Evolutionary conservation across 2,329 filamentous ascomycete genomes (phyloP), one percentile per base, ranked within the genome.

Genomic region (Colletotrichum sp.): DNA sequence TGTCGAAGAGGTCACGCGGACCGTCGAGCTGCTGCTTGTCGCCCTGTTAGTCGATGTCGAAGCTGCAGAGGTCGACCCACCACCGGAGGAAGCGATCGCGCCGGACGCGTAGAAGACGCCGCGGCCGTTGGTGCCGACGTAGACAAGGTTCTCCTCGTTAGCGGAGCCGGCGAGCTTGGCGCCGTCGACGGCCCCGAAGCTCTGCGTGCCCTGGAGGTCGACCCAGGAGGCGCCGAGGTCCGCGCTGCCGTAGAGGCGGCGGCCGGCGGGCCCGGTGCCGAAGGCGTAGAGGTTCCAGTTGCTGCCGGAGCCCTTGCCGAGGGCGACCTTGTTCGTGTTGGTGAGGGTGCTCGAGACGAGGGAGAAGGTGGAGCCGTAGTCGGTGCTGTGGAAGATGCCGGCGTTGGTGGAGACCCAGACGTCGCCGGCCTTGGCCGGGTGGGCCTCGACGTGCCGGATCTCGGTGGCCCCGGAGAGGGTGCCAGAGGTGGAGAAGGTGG

Each of bases 371-470:
- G 81, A 80, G 8, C 90, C 91, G 48, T 84, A 90, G 80, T 92
- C 81, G 16, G 86, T 88, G 12, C 88, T 90, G 78, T 87, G 87
- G 83, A 89, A 92, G 66, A 92, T 82, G 12, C 91, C 91, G 0
- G 79, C 83, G 71, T 91, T 85, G 0, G 90, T 92, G 2, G 90
- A 91, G 2, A 89, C 90, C 82, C 88, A 91, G 60, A 94, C 87
- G 64, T 92, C 90, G n/a, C 93, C 92, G 0, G 91, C 90, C 13
- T 87, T 85, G 13, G 87, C 86, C 0, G 92, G 92, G 76, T 93
- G 87, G 1, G 86, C 87, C 18, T 89, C 90, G 16, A 94, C 86
- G 34, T 89, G 87, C 55, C 91, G 91, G 72, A 94, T 84, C n/a
- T 84, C 79, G 4, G 82, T 84, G 3, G 84, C 86, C 13, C 83